A percentile compares a stretch with the other conserved stretches of the same genome.
Evolutionary conservation across 2,329 filamentous ascomycete genomes (phyloP).

Genomic region (Fusarium denticulatum): DNA sequence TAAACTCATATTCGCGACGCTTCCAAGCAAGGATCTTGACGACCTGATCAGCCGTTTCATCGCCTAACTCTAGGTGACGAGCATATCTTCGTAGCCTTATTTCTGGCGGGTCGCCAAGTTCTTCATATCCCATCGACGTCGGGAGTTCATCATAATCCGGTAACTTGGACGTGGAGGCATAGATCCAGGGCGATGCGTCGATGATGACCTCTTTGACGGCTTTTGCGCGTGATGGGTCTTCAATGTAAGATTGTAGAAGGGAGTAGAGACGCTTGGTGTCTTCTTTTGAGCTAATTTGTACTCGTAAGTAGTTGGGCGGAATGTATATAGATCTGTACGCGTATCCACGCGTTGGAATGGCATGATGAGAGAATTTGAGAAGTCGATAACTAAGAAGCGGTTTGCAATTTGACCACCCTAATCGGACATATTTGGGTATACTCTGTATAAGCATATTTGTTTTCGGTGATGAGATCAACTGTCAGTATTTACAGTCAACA

Average conservation of each 20-base stretch:
- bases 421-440: rapidly evolving
- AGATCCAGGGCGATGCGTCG: background rate
- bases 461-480: rapidly evolving
- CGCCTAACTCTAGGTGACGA: rapidly evolving
- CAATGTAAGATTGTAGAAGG: background rate
- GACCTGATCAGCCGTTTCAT: background rate
- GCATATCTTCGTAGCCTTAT: background rate
- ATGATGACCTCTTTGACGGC: background rate
- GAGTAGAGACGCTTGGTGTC: background rate
- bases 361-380: background rate
- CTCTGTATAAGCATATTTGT: background rate
- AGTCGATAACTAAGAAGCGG: background rate
- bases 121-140: background rate
- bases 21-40: background rate
- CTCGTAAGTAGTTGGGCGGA: background rate
- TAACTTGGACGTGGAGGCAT: rapidly evolving
- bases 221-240: background rate
- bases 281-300: background rate
- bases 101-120: rapidly evolving
- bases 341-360: background rate
- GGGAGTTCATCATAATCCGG: background rate
- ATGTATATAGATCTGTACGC: background rate
- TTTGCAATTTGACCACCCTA: background rate
- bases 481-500: rapidly evolving
- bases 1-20: rapidly evolving